Conservation (phyloP, 352 stramenopile species). For the Pythium folliculosum region DNA sequence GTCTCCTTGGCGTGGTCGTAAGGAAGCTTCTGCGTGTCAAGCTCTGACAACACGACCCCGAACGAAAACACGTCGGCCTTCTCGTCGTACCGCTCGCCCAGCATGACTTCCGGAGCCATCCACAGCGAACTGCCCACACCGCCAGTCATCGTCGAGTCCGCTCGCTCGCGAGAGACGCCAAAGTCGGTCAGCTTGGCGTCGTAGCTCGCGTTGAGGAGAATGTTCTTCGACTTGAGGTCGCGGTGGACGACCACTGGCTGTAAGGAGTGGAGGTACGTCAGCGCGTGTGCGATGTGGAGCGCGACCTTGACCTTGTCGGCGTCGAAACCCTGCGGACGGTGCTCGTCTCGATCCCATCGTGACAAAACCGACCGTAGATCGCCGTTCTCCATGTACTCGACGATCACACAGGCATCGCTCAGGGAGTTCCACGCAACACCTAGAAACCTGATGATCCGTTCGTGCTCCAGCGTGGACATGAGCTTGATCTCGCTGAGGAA, state of each 20-base stretch:
- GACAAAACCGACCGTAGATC: conserved; percentile 43
- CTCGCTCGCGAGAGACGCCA: conserved; percentile 11
- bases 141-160: conserved; percentile 9
- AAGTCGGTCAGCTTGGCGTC: conserved; percentile 14
- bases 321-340: conserved; percentile 40
- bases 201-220: conserved; percentile 9
- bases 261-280: conserved; percentile 12
- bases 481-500: conserved; percentile 49
- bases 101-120: conserved; percentile 14
- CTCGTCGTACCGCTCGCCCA: conserved; percentile 11
- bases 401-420: conserved; percentile 10
- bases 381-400: conserved; percentile 25
- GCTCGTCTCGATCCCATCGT: conserved; percentile 25
- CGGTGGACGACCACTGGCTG: conserved; percentile 9
- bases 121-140: conserved; percentile 1
- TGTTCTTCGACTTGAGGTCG: conserved; percentile 16
- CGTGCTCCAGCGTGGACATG: conserved; percentile 43
- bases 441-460: conserved; percentile 11
- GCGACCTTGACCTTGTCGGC: conserved; percentile 25
- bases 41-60: conserved; percentile 7
- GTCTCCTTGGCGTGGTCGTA: conserved; percentile 20
- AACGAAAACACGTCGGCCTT: conserved; percentile 16
- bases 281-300: conserved; percentile 8
- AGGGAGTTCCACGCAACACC: conserved; percentile 15
- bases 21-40: conserved; percentile 37